Evolutionary conservation across 192 early-diverging fungal species (phyloP), one percentile per base, ranked within the genome.

Genomic region (Coemansia sp.): DNA sequence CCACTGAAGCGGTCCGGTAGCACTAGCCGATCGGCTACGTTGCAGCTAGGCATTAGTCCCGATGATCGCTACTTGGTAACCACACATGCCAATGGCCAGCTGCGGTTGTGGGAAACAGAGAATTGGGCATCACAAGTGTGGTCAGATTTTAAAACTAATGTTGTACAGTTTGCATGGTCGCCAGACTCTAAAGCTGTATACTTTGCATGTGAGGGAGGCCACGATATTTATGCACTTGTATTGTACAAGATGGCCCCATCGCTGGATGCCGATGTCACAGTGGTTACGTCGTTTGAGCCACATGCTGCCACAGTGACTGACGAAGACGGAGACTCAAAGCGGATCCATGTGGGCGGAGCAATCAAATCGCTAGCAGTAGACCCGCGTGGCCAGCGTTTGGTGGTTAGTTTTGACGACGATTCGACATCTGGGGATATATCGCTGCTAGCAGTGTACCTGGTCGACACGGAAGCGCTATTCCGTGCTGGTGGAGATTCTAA

Each of bases 61-160:
- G 50, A 66, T 41, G 77, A 67, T 20, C 42, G 55, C 37, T 60
- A 72, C 31, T 47, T 72, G 14, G 50, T 62, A 0, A 72, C 77
- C 7, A 65, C 66, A 15, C 77, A 79, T 48, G 66, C 77, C 0
- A 66, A 69, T 26, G 59, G 67, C 14, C 71, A 75, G 42, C 57
- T 80, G 41, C 57, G 78, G 20, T 60, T 80, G n/a, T 80, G 78
- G 78, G 78, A 80, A 42, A 70, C 69, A 0, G 60, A 68, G 37
- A 16, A 44, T 37, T 80, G 78, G 78, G 46, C 56, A 0, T 80
- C 71, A 14, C 60, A 61, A 0, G 58, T 73, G 41, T 80, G 78
- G 78, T 74, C 70, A 0, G 72, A 80, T 10, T 60, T 79, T 48
- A 31, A 46, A 8, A 57, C 50, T 14, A 53, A 50, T 30, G 42